These are phyloP conservation scores for Flueggea neowawraea DNA, from an alignment of 441 rosid genomes.

Conservation along the genomic window DNA sequence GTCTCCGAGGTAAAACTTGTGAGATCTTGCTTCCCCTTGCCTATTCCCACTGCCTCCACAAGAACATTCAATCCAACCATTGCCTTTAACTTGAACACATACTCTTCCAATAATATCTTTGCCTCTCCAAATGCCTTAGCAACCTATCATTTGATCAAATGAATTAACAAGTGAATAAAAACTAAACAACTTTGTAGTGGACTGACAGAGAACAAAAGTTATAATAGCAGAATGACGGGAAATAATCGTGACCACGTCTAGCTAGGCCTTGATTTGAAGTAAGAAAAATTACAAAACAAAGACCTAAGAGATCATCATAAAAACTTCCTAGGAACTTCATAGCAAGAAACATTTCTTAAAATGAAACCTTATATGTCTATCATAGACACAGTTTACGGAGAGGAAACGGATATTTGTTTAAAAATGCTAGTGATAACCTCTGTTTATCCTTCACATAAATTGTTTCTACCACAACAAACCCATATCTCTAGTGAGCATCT, in stretches of 20 bases:
- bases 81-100: slow-evolving; percentile 42
- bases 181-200: neutral
- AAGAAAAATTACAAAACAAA: too few species aligned
- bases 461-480: too few species aligned
- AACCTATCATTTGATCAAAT: slow-evolving; percentile 32
- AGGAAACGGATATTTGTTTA: too few species aligned
- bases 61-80: slow-evolving; percentile 39
- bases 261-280: too few species aligned
- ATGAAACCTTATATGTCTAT: too few species aligned
- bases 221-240: neutral
- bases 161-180: slow-evolving; percentile 2
- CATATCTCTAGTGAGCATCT: too few species aligned
- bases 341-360: too few species aligned
- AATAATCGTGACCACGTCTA: neutral
- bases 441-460: too few species aligned
- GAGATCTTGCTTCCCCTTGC: slow-evolving; percentile 75
- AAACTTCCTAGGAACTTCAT: too few species aligned
- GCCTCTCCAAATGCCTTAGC: slow-evolving; percentile 45
- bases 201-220: neutral
- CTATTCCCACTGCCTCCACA: slow-evolving; percentile 50
- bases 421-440: too few species aligned
- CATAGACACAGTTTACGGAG: too few species aligned
- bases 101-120: slow-evolving; percentile 41
- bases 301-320: too few species aligned
- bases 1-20: slow-evolving; percentile 58